These are phyloP conservation scores for Aspergillus sp. DNA, from an alignment of 2,329 filamentous ascomycete genomes.

Conservation along the genomic window DNA sequence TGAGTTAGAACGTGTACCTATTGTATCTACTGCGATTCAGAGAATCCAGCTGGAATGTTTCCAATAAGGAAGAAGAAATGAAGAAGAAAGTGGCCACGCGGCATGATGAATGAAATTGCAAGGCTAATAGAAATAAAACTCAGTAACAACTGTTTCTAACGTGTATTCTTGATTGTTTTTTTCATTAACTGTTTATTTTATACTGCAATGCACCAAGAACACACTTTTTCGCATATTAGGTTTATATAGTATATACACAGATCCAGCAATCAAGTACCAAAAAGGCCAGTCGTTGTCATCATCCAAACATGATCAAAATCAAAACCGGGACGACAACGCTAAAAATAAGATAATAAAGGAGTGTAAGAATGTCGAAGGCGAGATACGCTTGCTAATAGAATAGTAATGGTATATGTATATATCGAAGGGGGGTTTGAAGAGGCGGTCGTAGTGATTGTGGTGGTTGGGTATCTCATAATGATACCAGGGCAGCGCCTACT, in stretches of 20 bases:
- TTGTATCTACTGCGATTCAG: constrained; percentile 1
- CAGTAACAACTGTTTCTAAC: background rate
- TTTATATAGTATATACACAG: background rate
- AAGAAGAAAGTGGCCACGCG: background rate
- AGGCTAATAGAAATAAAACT: background rate
- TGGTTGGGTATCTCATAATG: background rate
- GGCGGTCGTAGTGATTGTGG: background rate
- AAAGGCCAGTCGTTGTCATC: constrained; percentile 26
- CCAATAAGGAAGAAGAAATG: background rate
- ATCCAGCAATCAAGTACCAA: background rate
- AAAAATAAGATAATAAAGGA: background rate
- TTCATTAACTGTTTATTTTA: background rate
- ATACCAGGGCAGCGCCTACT: constrained; percentile 6
- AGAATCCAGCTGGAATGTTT: constrained; percentile 1
- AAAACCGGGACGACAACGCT: constrained; percentile 15
- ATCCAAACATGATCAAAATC: constrained; percentile 24
- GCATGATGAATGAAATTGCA: background rate
- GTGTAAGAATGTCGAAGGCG: background rate
- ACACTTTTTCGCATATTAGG: background rate
- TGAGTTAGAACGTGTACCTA: background rate
- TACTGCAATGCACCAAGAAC: background rate
- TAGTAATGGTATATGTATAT: background rate
- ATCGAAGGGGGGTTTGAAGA: background rate
- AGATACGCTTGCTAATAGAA: background rate
- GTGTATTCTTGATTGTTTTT: background rate